A percentile compares a stretch with the other conserved stretches of the same genome.
phyloP scores from a whole-genome alignment of 805 yeast genomes.

The Candida morakotiae region DNA sequence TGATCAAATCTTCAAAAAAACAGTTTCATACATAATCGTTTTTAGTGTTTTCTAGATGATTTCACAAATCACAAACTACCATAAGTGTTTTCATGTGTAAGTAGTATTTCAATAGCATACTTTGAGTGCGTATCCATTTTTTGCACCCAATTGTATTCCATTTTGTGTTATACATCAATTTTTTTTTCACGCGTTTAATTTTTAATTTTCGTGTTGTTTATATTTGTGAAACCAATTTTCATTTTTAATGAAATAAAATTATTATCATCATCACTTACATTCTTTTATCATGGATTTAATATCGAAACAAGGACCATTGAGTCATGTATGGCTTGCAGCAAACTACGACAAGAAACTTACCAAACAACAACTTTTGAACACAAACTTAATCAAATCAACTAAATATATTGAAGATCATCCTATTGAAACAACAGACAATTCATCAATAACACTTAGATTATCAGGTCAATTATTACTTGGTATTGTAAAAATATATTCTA shows the following conservation, averaged over 20 bases:
- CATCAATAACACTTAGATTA: conserved; percentile 68
- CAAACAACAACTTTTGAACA: conserved; percentile 65
- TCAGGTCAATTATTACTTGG: conserved; percentile 87
- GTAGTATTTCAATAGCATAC: no score
- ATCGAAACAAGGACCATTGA: conserved; percentile 76
- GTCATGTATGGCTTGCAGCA: conserved; percentile 91
- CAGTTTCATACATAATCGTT: no score
- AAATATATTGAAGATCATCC: conserved; percentile 14
- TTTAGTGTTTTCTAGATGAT: no score
- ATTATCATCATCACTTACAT: no score
- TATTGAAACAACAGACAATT: conserved; percentile 12
- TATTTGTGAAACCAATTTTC: neutral
- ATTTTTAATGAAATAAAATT: no score
- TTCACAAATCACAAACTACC: no score
- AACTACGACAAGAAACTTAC: conserved; percentile 76
- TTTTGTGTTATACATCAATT: no score
- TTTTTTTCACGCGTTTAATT: neutral
- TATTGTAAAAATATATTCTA: conserved; percentile 78
- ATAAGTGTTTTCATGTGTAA: no score
- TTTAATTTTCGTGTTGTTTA: neutral
- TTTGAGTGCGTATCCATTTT: no score
- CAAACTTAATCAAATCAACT: conserved; percentile 59
- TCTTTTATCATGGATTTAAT: conserved; percentile 24
- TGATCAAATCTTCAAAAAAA: no score
- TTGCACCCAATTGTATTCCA: no score